Base-by-base conservation (phyloP, 73 alveolate species). In the Stentor roeselii region DNA sequence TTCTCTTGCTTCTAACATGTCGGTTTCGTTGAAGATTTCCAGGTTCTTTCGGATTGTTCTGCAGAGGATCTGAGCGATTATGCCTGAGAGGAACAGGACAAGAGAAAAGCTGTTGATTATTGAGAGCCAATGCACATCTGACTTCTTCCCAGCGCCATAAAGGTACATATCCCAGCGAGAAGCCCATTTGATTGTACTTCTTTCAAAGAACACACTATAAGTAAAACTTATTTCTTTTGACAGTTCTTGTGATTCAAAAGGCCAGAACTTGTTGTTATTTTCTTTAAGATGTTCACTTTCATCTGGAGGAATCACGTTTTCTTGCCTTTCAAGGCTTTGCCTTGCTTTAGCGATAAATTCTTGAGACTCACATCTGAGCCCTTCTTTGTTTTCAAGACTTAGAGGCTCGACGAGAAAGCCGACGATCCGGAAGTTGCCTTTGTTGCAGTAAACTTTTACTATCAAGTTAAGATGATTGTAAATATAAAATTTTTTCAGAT, bases 391-490 rank as follows among this genome's bases (percentile, higher is more conserved):
- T 1, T 27, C 35, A 31, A 76, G 3, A 35, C 84, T 76, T n/a
- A 39, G 39, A 76, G 84, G 84, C 2, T 76, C 84, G 30, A 76
- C 84, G 1, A 76, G 39, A 76, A 76, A 76, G 40, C 84, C 84
- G 6, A 76, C 84, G 2, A 76, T 76, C 39, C 59, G 32, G 38
- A 78, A 76, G 11, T 76, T 76, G 2, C 39, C 84, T 32, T n/a
- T 37, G 36, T 76, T 67, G 6, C n/a, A 40, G 74, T 76, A 40
- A n/a, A 76, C 39, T 34, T 76, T 76, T 15, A 76, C 39, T 31
- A 76, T 21, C 14, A 76, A 36, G n/a, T 76, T 15, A 34, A 6
- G 39, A 35, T 76, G 84, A 2, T 76, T 76, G 3, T 37, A 21
- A 76, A 76, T 2, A 76, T 0, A 76, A 41, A n/a, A 76, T 27